A percentile compares a stretch with the other conserved stretches of the same genome.
Evolutionary conservation across 2,329 filamentous ascomycete genomes (phyloP).

Genomic region (Aspergillus pseudotamarii): DNA sequence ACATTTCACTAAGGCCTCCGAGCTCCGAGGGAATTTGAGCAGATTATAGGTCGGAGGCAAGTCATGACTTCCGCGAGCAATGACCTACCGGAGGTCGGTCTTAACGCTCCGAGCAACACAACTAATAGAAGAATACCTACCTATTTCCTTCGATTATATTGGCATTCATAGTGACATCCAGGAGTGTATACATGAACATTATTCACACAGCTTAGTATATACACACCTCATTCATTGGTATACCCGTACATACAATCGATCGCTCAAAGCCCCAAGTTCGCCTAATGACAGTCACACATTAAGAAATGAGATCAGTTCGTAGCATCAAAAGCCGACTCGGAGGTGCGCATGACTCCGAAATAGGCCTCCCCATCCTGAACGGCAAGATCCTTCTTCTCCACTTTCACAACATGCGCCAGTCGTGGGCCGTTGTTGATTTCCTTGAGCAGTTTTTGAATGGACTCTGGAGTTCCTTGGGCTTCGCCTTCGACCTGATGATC

Average conservation of each 20-base stretch:
- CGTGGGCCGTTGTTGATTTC: constrained; percentile 75
- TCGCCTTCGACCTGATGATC: constrained; percentile 77
- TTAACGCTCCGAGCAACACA: not conserved
- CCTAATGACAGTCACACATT: not conserved
- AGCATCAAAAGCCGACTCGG: constrained; percentile 30
- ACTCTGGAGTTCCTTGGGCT: constrained; percentile 72
- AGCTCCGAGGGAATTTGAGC: not conserved
- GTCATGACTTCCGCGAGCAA: not conserved
- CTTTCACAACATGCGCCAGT: constrained; percentile 70
- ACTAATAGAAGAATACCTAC: not conserved
- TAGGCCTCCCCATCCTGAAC: constrained; percentile 66
- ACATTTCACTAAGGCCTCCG: not conserved
- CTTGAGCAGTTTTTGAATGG: constrained; percentile 70
- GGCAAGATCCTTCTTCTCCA: constrained; percentile 70
- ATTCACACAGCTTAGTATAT: not conserved
- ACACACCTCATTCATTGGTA: not conserved
- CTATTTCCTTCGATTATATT: not conserved
- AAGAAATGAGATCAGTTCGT: constrained; percentile 3
- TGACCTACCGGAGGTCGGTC: not conserved
- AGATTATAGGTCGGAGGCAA: not conserved
- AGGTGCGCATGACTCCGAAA: constrained; percentile 58
- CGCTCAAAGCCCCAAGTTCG: not conserved
- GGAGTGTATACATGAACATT: not conserved
- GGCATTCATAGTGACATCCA: not conserved
- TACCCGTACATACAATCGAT: not conserved